These are phyloP conservation scores for Dictyostelium brefeldianum DNA, from an alignment of 78 protist species.

Conservation along the genomic window DNA sequence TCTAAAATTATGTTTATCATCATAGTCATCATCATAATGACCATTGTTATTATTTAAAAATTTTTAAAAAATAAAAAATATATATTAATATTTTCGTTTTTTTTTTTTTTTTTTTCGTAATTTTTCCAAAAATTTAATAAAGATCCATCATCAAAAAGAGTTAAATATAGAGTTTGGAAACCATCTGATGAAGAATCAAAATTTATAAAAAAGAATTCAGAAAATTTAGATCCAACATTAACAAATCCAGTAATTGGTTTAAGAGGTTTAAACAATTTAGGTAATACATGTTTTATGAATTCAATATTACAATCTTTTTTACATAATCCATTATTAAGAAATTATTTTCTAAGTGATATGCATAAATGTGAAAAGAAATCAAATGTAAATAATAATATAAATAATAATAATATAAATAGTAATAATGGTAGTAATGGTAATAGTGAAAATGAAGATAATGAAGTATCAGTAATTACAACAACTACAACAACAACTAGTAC, in stretches of 20 bases:
- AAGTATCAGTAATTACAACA: background rate
- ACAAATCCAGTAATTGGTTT: slow-evolving; percentile 57
- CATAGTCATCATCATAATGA: no score
- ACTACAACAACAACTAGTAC: background rate
- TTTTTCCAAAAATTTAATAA: no score
- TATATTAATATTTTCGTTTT: background rate
- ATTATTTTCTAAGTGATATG: slow-evolving; percentile 82
- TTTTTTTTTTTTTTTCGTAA: background rate
- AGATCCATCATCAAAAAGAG: slow-evolving; percentile 50
- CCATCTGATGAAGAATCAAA: slow-evolving; percentile 52
- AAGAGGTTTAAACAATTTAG: slow-evolving; percentile 90
- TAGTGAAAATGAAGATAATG: background rate
- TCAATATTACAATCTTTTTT: slow-evolving; percentile 83
- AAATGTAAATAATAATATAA: background rate
- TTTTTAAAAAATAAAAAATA: no score
- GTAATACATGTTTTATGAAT: slow-evolving; percentile 92
- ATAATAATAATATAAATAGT: background rate
- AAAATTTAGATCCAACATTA: background rate
- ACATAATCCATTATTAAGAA: slow-evolving; percentile 79
- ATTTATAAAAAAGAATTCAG: slow-evolving; percentile 17
- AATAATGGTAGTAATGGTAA: slow-evolving; percentile 11
- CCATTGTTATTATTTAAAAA: background rate
- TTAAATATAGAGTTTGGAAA: slow-evolving; percentile 54
- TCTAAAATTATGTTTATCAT: no score
- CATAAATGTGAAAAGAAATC: slow-evolving; percentile 72